Conservation (phyloP, 257 asterid species). For the Jaltomata sinuosa region DNA sequence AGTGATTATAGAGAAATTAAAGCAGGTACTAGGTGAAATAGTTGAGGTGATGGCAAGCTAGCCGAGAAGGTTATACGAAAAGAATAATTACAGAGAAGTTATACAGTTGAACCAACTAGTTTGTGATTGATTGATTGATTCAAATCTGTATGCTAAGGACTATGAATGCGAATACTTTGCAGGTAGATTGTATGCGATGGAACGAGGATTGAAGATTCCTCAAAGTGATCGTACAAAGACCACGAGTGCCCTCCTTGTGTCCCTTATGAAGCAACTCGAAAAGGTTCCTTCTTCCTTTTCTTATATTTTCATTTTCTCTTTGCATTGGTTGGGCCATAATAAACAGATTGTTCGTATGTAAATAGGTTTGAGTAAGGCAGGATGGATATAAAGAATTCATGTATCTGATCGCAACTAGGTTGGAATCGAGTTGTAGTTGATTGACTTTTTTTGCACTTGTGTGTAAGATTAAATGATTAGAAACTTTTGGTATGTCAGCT, state of each 20-base stretch:
- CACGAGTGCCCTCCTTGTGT: slow-evolving; percentile 65
- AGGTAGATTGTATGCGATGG: slow-evolving; percentile 95
- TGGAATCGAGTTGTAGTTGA: neutral
- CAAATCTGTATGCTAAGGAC: neutral
- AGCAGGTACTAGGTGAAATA: neutral
- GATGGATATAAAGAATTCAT: neutral
- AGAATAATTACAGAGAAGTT: neutral
- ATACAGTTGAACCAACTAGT: neutral
- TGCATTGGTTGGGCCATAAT: neutral
- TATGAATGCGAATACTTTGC: neutral
- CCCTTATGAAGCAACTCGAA: slow-evolving; percentile 88
- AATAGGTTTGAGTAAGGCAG: neutral
- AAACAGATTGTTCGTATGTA: neutral
- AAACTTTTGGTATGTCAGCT: neutral
- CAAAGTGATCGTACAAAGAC: slow-evolving; percentile 71
- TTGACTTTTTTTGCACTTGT: neutral
- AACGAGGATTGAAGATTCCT: slow-evolving; percentile 79
- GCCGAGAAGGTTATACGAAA: neutral
- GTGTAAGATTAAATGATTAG: neutral
- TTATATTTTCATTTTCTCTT: neutral
- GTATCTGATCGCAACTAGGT: neutral
- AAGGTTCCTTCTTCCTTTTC: slow-evolving; percentile 33
- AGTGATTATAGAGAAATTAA: no score
- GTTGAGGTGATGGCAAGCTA: neutral
- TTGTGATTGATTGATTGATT: neutral